Percentiles rank a stretch among this genome's conserved stretches.
Conservation (phyloP, 2,329 filamentous ascomycete species). For the Fusarium agapanthi region DNA sequence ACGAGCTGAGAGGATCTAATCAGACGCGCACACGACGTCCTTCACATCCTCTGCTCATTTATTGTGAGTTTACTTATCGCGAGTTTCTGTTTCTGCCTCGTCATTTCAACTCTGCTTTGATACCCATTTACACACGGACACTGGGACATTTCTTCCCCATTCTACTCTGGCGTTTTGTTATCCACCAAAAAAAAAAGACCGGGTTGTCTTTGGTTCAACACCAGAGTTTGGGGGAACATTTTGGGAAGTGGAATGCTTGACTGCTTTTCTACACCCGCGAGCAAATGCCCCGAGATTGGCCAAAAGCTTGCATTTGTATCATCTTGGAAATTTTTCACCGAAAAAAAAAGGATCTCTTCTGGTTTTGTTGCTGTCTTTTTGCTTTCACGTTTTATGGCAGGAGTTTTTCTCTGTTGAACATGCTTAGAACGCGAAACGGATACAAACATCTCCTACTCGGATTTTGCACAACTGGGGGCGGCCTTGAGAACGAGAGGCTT, state of each 20-base stretch:
- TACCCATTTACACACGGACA: constrained; percentile 32
- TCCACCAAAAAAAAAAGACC: constrained; percentile 19
- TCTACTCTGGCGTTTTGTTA: constrained; percentile 38
- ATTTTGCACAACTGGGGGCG: constrained; percentile 6
- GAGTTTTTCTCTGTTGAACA: constrained; percentile 33
- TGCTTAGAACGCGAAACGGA: constrained; percentile 40
- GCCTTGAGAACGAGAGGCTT: constrained; percentile 3
- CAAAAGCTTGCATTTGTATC: constrained; percentile 28
- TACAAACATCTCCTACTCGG: constrained; percentile 33
- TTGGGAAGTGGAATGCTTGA: constrained; percentile 33
- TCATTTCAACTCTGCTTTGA: constrained; percentile 39
- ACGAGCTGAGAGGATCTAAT: constrained; percentile 53
- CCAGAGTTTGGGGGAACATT: constrained; percentile 14
- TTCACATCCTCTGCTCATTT: constrained; percentile 45
- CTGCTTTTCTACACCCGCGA: constrained; percentile 34
- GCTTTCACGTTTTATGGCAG: constrained; percentile 28
- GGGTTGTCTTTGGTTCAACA: constrained; percentile 28
- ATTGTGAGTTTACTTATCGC: constrained; percentile 29
- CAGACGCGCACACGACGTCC: constrained; percentile 33
- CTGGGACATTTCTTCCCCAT: constrained; percentile 25
- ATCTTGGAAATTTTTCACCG: constrained; percentile 23
- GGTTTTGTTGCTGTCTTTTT: constrained; percentile 29
- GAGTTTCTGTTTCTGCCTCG: constrained; percentile 30
- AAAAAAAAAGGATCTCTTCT: constrained; percentile 35
- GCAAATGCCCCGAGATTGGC: constrained; percentile 37